Percentiles rank a stretch among this genome's conserved stretches.
Evolutionary conservation across 2,329 filamentous ascomycete species (phyloP).

Genomic region (Aspergillus uvarum): DNA sequence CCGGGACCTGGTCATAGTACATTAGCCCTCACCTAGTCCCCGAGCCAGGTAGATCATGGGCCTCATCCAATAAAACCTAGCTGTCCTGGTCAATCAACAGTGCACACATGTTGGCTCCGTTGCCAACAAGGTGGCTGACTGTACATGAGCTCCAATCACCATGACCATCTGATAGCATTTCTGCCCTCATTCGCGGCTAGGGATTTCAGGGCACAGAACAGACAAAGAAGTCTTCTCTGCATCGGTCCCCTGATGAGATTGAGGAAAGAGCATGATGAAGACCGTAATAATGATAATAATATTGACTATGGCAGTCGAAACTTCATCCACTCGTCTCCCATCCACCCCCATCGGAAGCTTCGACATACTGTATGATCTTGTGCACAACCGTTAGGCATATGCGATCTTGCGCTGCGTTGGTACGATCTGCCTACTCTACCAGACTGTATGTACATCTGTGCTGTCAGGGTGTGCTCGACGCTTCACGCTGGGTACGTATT

Average conservation of each 20-base stretch:
- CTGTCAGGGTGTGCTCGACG: not conserved
- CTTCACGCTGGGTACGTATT: not conserved
- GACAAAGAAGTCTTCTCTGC: not conserved
- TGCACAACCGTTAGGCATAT: not conserved
- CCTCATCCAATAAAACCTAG: conserved; percentile 12
- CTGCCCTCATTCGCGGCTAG: not conserved
- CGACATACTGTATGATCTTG: not conserved
- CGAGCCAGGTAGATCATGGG: conserved; percentile 1
- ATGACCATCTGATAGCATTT: conserved; percentile 8
- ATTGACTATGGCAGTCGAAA: not conserved
- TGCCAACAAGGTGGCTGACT: conserved; percentile 23
- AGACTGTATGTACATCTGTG: not conserved
- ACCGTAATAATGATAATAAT: not conserved
- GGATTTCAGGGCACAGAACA: not conserved
- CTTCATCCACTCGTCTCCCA: no score
- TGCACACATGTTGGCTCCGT: conserved; percentile 22
- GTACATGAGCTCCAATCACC: conserved; percentile 22
- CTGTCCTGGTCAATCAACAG: conserved; percentile 13
- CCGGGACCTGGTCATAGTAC: not conserved
- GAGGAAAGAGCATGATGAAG: not conserved
- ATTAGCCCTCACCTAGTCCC: not conserved
- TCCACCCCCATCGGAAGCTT: not conserved
- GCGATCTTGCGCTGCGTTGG: conserved; percentile 1
- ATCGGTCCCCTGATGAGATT: not conserved
- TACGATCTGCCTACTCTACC: not conserved